These are phyloP conservation scores for Gardenia jasminoides DNA, from an alignment of 257 asterid species.

Conservation along the genomic window DNA sequence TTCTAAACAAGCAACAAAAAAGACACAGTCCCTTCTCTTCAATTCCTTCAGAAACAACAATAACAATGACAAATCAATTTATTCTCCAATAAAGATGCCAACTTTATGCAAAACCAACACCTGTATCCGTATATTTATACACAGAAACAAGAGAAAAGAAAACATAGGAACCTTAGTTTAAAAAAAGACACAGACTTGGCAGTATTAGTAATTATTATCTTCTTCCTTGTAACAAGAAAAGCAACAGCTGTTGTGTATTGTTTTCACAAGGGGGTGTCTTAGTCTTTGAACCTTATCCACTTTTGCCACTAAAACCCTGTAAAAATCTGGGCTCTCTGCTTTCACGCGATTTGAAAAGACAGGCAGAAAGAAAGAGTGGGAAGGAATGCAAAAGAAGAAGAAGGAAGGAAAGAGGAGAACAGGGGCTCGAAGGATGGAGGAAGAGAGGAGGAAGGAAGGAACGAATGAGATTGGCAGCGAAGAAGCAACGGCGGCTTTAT, in stretches of 20 bases:
- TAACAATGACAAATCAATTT: slow-evolving; percentile 4
- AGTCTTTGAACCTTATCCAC: slow-evolving; percentile 27
- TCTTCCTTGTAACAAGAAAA: slow-evolving; percentile 18
- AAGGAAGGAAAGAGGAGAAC: not conserved
- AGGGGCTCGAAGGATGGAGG: slow-evolving; percentile 5
- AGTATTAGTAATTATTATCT: not conserved
- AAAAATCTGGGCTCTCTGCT: not conserved
- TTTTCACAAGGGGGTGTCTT: slow-evolving; percentile 11
- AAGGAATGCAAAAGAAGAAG: slow-evolving; percentile 14
- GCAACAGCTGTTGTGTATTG: slow-evolving; percentile 14
- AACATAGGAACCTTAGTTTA: slow-evolving; percentile 12
- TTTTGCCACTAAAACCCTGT: not conserved
- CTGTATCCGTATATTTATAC: not conserved
- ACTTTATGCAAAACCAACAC: not conserved
- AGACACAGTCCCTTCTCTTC: slow-evolving; percentile 7
- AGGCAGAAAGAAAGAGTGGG: slow-evolving; percentile 10
- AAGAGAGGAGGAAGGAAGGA: not conserved
- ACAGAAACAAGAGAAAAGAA: not conserved
- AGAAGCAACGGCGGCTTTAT: slow-evolving; percentile 69
- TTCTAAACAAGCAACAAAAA: not conserved
- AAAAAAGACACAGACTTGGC: not conserved
- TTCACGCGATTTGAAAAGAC: not conserved
- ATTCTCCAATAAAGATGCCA: not conserved
- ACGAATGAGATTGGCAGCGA: slow-evolving; percentile 10
- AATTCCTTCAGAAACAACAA: slow-evolving; percentile 27